Base-by-base conservation (phyloP, 2,329 filamentous ascomycete species). In the Diaporthe citri region DNA sequence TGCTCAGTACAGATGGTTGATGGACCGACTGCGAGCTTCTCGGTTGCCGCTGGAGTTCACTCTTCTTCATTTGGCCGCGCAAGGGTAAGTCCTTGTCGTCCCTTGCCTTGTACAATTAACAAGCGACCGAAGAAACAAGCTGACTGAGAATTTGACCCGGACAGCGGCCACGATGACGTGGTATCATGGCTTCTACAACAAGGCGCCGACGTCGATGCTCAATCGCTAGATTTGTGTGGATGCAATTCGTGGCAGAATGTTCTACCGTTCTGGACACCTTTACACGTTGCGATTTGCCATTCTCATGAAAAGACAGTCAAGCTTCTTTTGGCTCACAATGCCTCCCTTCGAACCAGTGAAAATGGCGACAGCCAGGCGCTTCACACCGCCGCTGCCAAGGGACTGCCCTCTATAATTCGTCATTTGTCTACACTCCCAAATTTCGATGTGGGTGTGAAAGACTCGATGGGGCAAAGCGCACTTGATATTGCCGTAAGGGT, bases 231-330 rank as follows among this genome's bases (percentile, higher is more conserved):
- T 13, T 17, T 60, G 22, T 59, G 56, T 13, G 20, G 4, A 2
- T 59, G 56, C 34, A 20, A 6, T 5, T 13, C 20, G 20, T 3
- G 1, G 1, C 8, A 10, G 3, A 1, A 4, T 1, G 4, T 22
- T 20, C 8, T 22, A 31, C 25, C 51, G 4, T 2, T 4, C 12
- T 41, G 57, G 57, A 41, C 57, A 5, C 34, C 57, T 5, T 3
- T 60, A 8, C 57, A 60, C 13, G 0, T 41, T 7, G 57, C 57
- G 41, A 41, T 41, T 4, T 60, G 57, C 34, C n/a, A 41, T 13
- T 25, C 36, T 12, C 12, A 41, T 36, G 36, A 41, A 8, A 25
- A 60, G 22, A 60, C 36, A n/a, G 12, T 41, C 22, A 25, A 60
- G 57, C 20, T 41, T 60, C 57, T 60, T 17, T 36, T 60, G 57